A percentile compares a stretch with the other conserved stretches of the same genome.
Conservation (phyloP, 2,329 filamentous ascomycete genomes). For the Ceratocystis cubensis region DNA sequence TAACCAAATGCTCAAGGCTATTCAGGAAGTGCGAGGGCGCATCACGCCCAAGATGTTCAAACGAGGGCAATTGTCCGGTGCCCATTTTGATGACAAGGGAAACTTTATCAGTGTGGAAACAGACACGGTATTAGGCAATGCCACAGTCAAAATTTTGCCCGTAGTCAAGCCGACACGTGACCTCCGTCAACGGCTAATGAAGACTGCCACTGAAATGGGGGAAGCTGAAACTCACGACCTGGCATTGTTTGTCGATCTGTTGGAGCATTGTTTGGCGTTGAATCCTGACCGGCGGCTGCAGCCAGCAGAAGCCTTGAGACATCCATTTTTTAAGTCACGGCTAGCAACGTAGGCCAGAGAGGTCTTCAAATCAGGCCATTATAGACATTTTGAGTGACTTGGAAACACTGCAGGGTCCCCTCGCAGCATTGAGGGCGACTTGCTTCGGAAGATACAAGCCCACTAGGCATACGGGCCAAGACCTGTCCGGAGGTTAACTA, state of each 20-base stretch:
- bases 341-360: slow-evolving; percentile 6
- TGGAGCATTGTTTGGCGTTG: slow-evolving; percentile 76
- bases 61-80: slow-evolving; percentile 59
- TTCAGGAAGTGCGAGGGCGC: slow-evolving; percentile 92
- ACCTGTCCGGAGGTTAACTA: too few relatives aligned
- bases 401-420: too few relatives aligned
- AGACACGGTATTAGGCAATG: slow-evolving; percentile 77
- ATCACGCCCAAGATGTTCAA: slow-evolving; percentile 81
- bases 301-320: slow-evolving; percentile 71
- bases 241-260: slow-evolving; percentile 69
- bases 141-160: slow-evolving; percentile 52
- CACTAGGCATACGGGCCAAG: too few relatives aligned
- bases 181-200: slow-evolving; percentile 65
- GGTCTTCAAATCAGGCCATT: background rate
- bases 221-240: slow-evolving; percentile 58
- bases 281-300: slow-evolving; percentile 90
- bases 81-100: slow-evolving; percentile 74
- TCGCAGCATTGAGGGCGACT: too few relatives aligned
- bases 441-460: too few relatives aligned
- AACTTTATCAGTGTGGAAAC: slow-evolving; percentile 77
- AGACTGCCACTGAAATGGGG: slow-evolving; percentile 59
- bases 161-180: slow-evolving; percentile 68
- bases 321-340: slow-evolving; percentile 63
- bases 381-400: slow-evolving; percentile 10
- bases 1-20: slow-evolving; percentile 93